These are phyloP conservation scores for Babesia bigemina DNA, from an alignment of 169 alveolate genomes.

Conservation along the genomic window DNA sequence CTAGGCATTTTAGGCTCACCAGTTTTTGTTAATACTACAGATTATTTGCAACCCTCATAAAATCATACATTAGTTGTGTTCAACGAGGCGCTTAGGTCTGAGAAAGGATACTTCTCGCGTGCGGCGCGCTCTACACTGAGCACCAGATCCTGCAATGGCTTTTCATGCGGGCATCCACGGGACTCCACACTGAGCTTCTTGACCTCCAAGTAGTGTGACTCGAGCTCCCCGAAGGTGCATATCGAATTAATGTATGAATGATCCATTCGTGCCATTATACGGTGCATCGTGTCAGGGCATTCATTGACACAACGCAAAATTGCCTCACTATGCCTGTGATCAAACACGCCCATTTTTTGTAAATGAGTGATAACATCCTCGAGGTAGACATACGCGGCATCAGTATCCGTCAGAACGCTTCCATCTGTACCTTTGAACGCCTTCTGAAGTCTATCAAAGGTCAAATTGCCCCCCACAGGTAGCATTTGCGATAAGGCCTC, in stretches of 20 bases:
- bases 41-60: no score
- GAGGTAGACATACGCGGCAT: constrained; percentile 12
- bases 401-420: constrained; percentile 6
- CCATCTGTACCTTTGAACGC: constrained; percentile 1
- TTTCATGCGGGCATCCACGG: background rate
- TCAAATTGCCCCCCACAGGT: background rate
- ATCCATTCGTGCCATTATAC: background rate
- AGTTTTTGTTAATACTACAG: no score
- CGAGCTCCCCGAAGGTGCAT: constrained; percentile 4
- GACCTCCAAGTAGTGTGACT: background rate
- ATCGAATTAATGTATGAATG: background rate
- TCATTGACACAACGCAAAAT: background rate
- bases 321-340: constrained; percentile 18
- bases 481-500: constrained; percentile 12
- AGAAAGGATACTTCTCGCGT: background rate
- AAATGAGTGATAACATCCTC: background rate
- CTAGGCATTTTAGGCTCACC: no score
- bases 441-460: background rate
- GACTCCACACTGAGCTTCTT: background rate
- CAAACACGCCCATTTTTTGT: background rate
- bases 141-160: background rate
- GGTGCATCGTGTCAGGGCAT: background rate
- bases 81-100: background rate
- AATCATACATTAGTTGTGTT: no score
- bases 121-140: background rate